A percentile compares a stretch with the other conserved stretches of the same genome.
Conservation (phyloP, 306 rosid species). For the Argentina anserina region DNA sequence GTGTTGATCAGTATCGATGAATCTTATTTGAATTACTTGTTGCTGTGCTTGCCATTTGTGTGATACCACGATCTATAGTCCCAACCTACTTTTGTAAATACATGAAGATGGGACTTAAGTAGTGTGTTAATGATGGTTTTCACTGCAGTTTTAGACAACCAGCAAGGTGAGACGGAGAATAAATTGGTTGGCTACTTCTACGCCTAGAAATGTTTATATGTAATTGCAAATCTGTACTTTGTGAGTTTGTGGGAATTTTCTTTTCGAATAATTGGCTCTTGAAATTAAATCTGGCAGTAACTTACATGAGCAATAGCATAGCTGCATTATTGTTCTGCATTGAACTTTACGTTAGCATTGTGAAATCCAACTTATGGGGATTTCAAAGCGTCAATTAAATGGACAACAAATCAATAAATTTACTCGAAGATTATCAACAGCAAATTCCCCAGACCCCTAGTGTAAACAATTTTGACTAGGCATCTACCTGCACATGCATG, state of each 20-base stretch:
- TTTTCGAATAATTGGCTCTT: not conserved
- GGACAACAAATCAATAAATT: not conserved
- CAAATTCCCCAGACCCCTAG: not conserved
- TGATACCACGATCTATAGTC: not conserved
- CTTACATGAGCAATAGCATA: not conserved
- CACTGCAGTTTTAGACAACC: not conserved
- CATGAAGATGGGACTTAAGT: conserved; percentile 5
- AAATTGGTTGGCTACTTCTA: not conserved
- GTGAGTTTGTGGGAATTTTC: not conserved
- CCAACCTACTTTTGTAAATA: conserved; percentile 7
- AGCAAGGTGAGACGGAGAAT: not conserved
- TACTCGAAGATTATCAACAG: not conserved
- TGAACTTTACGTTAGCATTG: not conserved
- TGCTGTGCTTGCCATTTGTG: not conserved
- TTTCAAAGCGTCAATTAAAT: not conserved
- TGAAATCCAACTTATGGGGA: not conserved
- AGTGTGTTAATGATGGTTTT: not conserved
- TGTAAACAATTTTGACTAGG: not conserved
- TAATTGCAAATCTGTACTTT: not conserved
- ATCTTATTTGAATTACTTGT: not conserved
- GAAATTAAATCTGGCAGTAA: not conserved
- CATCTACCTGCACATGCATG: not conserved
- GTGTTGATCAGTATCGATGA: not conserved
- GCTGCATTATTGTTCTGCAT: not conserved
- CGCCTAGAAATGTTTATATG: not conserved